Conservation (phyloP, 2,329 filamentous ascomycete species). For the Xylariaceae sp. region DNA sequence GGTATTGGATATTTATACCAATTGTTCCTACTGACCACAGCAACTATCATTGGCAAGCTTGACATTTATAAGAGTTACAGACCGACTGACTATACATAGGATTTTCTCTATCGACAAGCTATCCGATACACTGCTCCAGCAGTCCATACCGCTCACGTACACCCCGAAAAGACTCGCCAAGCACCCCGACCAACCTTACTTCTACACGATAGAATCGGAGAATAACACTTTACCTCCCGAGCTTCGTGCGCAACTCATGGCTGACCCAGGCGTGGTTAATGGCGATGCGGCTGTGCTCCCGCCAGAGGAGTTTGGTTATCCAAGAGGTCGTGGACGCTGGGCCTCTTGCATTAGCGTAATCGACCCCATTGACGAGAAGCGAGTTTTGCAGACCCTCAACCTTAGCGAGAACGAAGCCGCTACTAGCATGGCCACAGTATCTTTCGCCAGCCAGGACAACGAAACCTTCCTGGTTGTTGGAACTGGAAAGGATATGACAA, state of each 20-base stretch:
- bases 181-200: constrained; percentile 80
- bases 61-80: constrained; percentile 1
- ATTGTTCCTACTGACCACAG: constrained; percentile 92
- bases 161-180: constrained; percentile 83
- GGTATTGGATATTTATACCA: constrained; percentile 57
- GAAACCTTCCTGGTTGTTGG: constrained; percentile 91
- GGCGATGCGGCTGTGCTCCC: constrained; percentile 65
- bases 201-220: constrained; percentile 91
- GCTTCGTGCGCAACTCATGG: constrained; percentile 66
- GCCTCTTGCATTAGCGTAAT: constrained; percentile 91
- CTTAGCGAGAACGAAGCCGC: constrained; percentile 87
- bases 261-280: constrained; percentile 63
- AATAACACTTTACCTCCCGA: constrained; percentile 81
- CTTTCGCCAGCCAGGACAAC: constrained; percentile 82
- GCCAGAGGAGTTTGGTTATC: constrained; percentile 81
- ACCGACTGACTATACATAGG: constrained; percentile 36
- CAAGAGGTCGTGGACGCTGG: constrained; percentile 78
- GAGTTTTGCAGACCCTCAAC: constrained; percentile 69
- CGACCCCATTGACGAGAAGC: constrained; percentile 70
- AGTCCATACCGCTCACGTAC: constrained; percentile 78
- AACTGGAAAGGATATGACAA: constrained; percentile 85
- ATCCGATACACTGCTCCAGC: constrained; percentile 77
- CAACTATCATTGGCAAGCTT: constrained; percentile 4
- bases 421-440: constrained; percentile 74
- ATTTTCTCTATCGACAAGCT: constrained; percentile 90